Evolutionary conservation across 805 yeast genomes (phyloP).

Genomic region (Monosporozyma aerobia): DNA sequence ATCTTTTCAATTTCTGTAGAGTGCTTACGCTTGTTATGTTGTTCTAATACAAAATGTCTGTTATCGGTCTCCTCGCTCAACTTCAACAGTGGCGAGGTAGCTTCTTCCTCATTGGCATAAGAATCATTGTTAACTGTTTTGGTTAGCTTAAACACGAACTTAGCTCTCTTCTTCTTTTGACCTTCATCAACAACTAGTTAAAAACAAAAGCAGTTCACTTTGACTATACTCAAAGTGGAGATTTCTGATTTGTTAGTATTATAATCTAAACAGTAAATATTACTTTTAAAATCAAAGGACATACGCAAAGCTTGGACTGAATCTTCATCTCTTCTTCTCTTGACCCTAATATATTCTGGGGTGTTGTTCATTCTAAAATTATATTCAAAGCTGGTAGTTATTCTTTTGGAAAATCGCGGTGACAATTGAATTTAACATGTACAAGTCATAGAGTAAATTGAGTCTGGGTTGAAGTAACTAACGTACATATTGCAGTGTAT

Average conservation of each 20-base stretch:
- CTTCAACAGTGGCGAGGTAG: conserved; percentile 21
- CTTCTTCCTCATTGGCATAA: conserved; percentile 21
- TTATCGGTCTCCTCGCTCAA: conserved; percentile 12
- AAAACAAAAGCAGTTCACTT: not conserved
- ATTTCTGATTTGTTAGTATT: not conserved
- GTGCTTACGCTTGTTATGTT: conserved; percentile 19
- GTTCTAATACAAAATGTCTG: conserved; percentile 26
- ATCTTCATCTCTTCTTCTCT: conserved; percentile 78
- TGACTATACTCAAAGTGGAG: not conserved
- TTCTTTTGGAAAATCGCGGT: not conserved
- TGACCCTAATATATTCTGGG: conserved; percentile 71
- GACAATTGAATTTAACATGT: not conserved
- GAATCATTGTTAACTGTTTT: conserved; percentile 35
- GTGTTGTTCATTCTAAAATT: conserved; percentile 3
- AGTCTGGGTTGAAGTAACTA: not conserved
- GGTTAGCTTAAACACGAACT: conserved; percentile 38
- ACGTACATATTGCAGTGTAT: not conserved
- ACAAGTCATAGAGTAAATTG: no score
- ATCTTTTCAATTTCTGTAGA: conserved; percentile 9
- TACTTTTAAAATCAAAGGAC: conserved; percentile 7
- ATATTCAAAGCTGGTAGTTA: not conserved
- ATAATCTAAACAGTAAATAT: not conserved
- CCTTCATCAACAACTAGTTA: conserved; percentile 29
- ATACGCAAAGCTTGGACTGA: conserved; percentile 70
- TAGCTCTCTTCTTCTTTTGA: conserved; percentile 27